Evolutionary conservation across 768 basidiomycete species (phyloP).

Genomic region (Cytidiella melzeri): DNA sequence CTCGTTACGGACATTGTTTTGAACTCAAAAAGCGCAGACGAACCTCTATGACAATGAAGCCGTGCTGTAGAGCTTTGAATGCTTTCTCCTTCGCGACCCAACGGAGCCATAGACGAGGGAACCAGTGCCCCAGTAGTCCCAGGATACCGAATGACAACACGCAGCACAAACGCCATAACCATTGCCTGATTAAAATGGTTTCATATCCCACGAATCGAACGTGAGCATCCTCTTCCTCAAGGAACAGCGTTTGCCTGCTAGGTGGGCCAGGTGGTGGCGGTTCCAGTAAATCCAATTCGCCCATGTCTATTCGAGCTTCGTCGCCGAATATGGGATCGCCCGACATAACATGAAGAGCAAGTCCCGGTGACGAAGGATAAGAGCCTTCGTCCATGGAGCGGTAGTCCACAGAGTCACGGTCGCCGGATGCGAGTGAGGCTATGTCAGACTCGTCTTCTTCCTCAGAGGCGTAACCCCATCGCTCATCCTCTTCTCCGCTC

Average conservation of each 20-base stretch:
- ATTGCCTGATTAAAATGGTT: slow-evolving; percentile 50
- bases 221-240: slow-evolving; percentile 85
- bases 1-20: slow-evolving; percentile 17
- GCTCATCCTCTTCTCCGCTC: slow-evolving; percentile 57
- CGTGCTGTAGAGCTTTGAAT: slow-evolving; percentile 63
- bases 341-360: slow-evolving; percentile 60
- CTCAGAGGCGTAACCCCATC: slow-evolving; percentile 92
- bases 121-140: slow-evolving; percentile 86
- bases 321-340: slow-evolving; percentile 80
- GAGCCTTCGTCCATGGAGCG: slow-evolving; percentile 56
- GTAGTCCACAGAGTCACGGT: slow-evolving; percentile 37
- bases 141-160: slow-evolving; percentile 65
- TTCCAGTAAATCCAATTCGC: slow-evolving; percentile 53
- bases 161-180: slow-evolving; percentile 69
- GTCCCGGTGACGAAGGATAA: slow-evolving; percentile 55
- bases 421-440: slow-evolving; percentile 28
- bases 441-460: slow-evolving; percentile 61
- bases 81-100: slow-evolving; percentile 81
- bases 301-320: slow-evolving; percentile 80
- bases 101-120: slow-evolving; percentile 85
- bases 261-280: slow-evolving; percentile 80
- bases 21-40: slow-evolving; percentile 20
- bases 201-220: slow-evolving; percentile 87
- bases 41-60: slow-evolving; percentile 89
- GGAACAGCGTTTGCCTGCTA: slow-evolving; percentile 78